These are phyloP conservation scores for Colletotrichum incanum DNA, from an alignment of 2,329 filamentous ascomycete genomes.

Conservation along the genomic window DNA sequence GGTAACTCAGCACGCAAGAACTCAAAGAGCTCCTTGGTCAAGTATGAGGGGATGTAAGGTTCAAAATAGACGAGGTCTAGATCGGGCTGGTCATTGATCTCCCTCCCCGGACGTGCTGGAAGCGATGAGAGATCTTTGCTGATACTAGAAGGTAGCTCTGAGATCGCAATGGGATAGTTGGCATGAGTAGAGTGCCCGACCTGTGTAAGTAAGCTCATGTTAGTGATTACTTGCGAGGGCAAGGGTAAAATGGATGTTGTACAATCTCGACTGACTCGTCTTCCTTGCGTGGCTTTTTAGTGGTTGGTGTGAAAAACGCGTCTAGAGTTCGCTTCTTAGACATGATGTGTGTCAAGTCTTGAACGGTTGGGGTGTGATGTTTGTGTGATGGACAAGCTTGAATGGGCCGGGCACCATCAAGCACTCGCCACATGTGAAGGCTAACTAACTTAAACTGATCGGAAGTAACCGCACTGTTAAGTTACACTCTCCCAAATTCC, in stretches of 20 bases:
- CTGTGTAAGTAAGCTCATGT: not conserved
- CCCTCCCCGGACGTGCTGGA: conserved; percentile 67
- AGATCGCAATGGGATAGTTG: conserved; percentile 68
- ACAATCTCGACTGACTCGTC: conserved; percentile 39
- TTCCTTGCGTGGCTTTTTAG: conserved; percentile 57
- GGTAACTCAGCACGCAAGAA: conserved; percentile 81
- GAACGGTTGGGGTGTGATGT: conserved; percentile 25
- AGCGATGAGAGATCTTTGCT: conserved; percentile 58
- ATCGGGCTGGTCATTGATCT: conserved; percentile 77
- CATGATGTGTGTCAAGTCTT: conserved; percentile 46
- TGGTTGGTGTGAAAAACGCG: conserved; percentile 73
- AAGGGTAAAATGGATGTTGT: not conserved
- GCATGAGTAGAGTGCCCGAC: conserved; percentile 56
- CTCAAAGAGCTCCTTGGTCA: conserved; percentile 74
- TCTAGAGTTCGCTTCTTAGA: conserved; percentile 76
- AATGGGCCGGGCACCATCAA: conserved; percentile 19
- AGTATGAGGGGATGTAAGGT: conserved; percentile 75
- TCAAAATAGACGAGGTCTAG: conserved; percentile 84
- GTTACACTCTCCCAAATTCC: not conserved
- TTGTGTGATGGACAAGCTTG: conserved; percentile 13
- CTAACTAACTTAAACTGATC: not conserved
- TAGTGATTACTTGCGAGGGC: not conserved
- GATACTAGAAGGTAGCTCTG: conserved; percentile 58
- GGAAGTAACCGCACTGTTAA: not conserved
- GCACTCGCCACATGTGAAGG: conserved; percentile 6